A percentile compares a stretch with the other conserved stretches of the same genome.
phyloP scores from a whole-genome alignment of 306 rosid species.

The Ammopiptanthus mongolicus region DNA sequence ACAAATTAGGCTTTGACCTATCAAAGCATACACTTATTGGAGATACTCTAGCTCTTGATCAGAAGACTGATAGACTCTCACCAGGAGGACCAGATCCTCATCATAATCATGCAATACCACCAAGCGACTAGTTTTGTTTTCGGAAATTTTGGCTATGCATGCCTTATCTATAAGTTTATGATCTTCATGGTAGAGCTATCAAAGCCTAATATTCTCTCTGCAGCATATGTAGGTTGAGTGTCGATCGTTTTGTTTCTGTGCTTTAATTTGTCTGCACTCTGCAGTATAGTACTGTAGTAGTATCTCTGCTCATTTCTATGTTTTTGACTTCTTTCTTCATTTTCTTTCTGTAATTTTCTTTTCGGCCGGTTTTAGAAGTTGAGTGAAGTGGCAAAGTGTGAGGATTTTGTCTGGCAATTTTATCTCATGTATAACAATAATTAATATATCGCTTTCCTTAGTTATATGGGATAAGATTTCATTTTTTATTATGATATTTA shows the following conservation, averaged over 20 bases:
- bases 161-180: not conserved
- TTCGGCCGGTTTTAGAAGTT: not conserved
- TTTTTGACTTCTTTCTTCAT: not conserved
- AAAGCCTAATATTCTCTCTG: not conserved
- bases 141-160: not conserved
- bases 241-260: not conserved
- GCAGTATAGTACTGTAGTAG: not conserved
- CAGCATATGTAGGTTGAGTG: not conserved
- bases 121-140: not conserved
- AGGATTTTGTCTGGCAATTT: not conserved
- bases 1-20: conserved; percentile 9
- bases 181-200: not conserved
- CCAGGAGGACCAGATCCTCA: conserved; percentile 40
- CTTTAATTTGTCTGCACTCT: too few species aligned
- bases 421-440: too few species aligned
- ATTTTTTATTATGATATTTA: too few species aligned
- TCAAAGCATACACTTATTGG: conserved; percentile 4
- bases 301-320: not conserved
- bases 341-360: not conserved
- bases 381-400: not conserved
- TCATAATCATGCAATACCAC: conserved; percentile 13
- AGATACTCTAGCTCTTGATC: not conserved
- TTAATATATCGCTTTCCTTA: too few species aligned
- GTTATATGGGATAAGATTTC: too few species aligned
- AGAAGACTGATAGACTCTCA: not conserved